phyloP scores from a whole-genome alignment of 2,329 filamentous ascomycete genomes.

The Aspergillus candidus region DNA sequence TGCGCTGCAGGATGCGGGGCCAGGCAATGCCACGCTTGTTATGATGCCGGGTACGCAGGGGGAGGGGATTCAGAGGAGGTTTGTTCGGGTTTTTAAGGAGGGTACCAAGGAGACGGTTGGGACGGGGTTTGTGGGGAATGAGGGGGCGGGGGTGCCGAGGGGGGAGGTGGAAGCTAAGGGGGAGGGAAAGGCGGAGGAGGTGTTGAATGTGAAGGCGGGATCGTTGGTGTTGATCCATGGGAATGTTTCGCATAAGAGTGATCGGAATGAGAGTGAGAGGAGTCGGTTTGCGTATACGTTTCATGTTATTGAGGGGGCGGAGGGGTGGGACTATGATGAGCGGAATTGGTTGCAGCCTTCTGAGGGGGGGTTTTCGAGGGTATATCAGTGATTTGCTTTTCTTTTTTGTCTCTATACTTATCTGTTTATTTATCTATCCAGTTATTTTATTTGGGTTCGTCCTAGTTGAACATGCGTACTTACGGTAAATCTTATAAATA shows the following conservation, averaged over 20 bases:
- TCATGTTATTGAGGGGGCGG: slow-evolving; percentile 83
- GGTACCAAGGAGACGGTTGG: slow-evolving; percentile 34
- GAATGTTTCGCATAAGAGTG: slow-evolving; percentile 91
- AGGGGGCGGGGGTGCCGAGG: slow-evolving; percentile 57
- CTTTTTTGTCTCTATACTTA: too few species aligned
- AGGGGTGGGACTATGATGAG: slow-evolving; percentile 64
- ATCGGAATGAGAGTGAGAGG: slow-evolving; percentile 79
- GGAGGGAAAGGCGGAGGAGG: slow-evolving; percentile 40
- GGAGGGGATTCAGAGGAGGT: slow-evolving; percentile 63
- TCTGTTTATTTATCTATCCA: too few species aligned
- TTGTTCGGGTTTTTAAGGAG: slow-evolving; percentile 53
- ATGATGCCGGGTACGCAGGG: slow-evolving; percentile 81
- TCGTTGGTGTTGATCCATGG: slow-evolving; percentile 91
- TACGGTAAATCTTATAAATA: too few species aligned
- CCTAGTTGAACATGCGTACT: too few species aligned
- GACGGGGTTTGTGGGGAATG: slow-evolving; percentile 69
- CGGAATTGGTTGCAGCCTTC: slow-evolving; percentile 92
- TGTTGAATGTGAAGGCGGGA: slow-evolving; percentile 86
- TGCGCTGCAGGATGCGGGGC: slow-evolving; percentile 84
- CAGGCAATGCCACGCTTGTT: slow-evolving; percentile 79
- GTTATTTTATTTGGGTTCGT: too few species aligned
- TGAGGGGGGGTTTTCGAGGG: slow-evolving; percentile 71
- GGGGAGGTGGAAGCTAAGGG: slow-evolving; percentile 36
- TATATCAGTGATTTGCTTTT: slow-evolving; percentile 35
- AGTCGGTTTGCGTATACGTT: slow-evolving; percentile 96